These are phyloP conservation scores for Gnomoniopsis sp. DNA, from an alignment of 2,329 filamentous ascomycete genomes.

Conservation along the genomic window DNA sequence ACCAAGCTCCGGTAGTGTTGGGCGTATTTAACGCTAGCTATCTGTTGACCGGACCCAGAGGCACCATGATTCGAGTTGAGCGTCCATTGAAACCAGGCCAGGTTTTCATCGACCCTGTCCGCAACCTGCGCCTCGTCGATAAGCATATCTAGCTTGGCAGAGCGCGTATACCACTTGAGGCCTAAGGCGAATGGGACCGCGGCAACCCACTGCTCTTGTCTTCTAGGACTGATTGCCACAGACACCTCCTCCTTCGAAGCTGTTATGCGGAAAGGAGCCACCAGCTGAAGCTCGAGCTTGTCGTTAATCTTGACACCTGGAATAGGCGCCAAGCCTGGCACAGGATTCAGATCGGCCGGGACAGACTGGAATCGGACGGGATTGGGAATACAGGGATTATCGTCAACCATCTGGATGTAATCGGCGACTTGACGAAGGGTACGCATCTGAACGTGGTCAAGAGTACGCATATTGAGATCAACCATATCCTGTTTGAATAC, in stretches of 20 bases:
- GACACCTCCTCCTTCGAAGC: not conserved
- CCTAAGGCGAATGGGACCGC: not conserved
- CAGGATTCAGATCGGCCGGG: not conserved
- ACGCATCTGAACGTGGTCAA: not conserved
- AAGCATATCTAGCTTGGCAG: not conserved
- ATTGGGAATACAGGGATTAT: not conserved
- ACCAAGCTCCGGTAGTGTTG: not conserved
- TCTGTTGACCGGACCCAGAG: not conserved
- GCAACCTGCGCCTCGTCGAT: not conserved
- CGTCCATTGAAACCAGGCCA: not conserved
- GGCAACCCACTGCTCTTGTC: not conserved
- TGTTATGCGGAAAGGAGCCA: not conserved
- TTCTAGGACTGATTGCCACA: not conserved
- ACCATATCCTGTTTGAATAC: not conserved
- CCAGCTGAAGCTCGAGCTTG: not conserved
- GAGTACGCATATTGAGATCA: not conserved
- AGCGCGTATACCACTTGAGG: not conserved
- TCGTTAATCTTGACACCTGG: not conserved
- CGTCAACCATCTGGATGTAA: not conserved
- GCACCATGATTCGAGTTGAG: not conserved
- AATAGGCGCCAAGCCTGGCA: not conserved
- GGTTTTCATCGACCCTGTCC: not conserved
- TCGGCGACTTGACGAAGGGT: not conserved
- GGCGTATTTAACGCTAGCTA: not conserved
- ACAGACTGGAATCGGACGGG: not conserved